Evolutionary conservation across 805 yeast species (phyloP).

Genomic region (Wickerhamomyces silvicola): DNA sequence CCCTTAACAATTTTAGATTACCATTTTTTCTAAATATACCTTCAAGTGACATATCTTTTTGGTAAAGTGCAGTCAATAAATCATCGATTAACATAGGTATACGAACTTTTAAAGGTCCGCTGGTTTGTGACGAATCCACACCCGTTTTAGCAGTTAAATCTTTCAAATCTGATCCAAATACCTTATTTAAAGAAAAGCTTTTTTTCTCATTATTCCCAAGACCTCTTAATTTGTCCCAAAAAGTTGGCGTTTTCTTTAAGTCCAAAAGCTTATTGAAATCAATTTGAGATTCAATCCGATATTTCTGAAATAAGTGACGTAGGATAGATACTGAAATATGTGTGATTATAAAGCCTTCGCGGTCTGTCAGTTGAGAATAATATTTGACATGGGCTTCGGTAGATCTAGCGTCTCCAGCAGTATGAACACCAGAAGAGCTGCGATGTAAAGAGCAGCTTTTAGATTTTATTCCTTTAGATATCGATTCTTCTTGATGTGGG

Average conservation of each 20-base stretch:
- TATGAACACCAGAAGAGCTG: constrained; percentile 10
- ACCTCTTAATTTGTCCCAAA: constrained; percentile 38
- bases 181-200: constrained; percentile 28
- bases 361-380: constrained; percentile 55
- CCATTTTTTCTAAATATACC: constrained; percentile 97
- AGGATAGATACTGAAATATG: constrained; percentile 54
- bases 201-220: constrained; percentile 22
- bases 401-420: constrained; percentile 2
- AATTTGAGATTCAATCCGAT: constrained; percentile 30
- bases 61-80: constrained; percentile 71
- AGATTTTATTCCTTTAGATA: constrained; percentile 15
- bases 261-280: constrained; percentile 27
- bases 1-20: constrained; percentile 75
- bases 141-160: constrained; percentile 65
- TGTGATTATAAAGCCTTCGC: constrained; percentile 52
- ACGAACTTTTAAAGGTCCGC: constrained; percentile 70
- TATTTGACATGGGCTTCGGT: constrained; percentile 35
- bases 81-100: constrained; percentile 89
- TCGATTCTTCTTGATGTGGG: constrained; percentile 19
- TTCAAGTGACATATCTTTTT: constrained; percentile 91
- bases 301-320: constrained; percentile 21
- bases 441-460: constrained; percentile 14
- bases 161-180: constrained; percentile 76
- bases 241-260: constrained; percentile 28
- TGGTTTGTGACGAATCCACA: constrained; percentile 76